These are phyloP conservation scores for Phytophthora multivora DNA, from an alignment of 352 stramenopile species.

Conservation along the genomic window DNA sequence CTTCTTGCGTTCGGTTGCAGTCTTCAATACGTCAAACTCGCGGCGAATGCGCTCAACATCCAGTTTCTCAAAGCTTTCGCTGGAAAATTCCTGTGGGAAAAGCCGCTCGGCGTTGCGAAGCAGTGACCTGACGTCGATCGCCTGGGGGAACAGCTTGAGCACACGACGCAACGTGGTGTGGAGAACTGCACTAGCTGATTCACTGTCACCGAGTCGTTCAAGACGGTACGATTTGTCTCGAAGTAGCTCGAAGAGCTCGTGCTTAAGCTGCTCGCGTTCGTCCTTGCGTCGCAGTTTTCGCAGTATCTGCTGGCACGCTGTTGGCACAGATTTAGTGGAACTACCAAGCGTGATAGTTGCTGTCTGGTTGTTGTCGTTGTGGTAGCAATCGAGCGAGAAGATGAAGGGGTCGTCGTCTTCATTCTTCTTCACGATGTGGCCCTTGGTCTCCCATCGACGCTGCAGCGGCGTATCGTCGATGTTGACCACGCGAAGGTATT, in stretches of 20 bases:
- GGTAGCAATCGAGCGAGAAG: conserved; percentile 9
- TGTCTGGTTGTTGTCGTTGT: conserved; percentile 12
- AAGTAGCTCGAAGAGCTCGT: conserved; percentile 58
- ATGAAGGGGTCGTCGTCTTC: conserved; percentile 16
- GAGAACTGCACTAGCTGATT: conserved; percentile 26
- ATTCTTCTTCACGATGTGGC: conserved; percentile 44
- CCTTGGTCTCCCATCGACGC: conserved; percentile 54
- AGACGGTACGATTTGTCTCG: conserved; percentile 65
- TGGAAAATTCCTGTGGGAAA: conserved; percentile 64
- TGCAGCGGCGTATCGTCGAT: conserved; percentile 78
- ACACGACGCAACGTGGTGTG: conserved; percentile 51
- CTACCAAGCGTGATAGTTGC: conserved; percentile 2
- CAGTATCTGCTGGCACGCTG: conserved; percentile 58
- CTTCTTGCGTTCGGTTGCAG: conserved; percentile 77
- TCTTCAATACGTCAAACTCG: conserved; percentile 48
- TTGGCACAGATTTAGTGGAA: conserved; percentile 5
- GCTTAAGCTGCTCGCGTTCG: conserved; percentile 64
- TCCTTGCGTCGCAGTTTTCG: conserved; percentile 65
- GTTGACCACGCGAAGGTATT: conserved; percentile 69
- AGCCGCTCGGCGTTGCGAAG: conserved; percentile 83
- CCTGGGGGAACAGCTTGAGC: conserved; percentile 63
- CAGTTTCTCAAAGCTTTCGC: conserved; percentile 31
- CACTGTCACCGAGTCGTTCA: conserved; percentile 39
- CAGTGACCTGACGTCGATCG: conserved; percentile 78
- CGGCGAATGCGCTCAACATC: conserved; percentile 33